A percentile compares a stretch with the other conserved stretches of the same genome.
Evolutionary conservation across 768 basidiomycete species (phyloP).

Genomic region (Trametes gibbosa): DNA sequence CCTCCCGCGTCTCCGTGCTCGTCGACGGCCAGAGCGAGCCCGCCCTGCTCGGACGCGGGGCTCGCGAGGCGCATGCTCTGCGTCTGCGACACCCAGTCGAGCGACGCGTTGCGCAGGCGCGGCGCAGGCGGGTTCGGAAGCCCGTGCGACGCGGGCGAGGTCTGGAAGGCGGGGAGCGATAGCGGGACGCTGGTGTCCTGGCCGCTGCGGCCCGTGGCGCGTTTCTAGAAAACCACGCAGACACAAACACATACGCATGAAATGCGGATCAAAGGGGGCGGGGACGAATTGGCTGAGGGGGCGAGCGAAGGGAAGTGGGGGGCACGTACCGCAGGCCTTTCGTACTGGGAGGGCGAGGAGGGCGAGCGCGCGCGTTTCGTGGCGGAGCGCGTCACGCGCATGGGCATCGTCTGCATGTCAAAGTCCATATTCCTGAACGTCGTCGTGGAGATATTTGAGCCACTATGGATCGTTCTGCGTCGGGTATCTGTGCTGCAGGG

Average conservation of each 20-base stretch:
- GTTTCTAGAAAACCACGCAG: no score
- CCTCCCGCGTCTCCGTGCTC: no score
- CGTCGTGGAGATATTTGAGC: no score
- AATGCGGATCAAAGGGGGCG: neutral
- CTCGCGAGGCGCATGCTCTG: constrained; percentile 64
- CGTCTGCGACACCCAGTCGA: constrained; percentile 77
- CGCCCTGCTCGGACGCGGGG: constrained; percentile 28
- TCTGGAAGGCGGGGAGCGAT: constrained; percentile 9
- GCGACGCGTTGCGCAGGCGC: constrained; percentile 38
- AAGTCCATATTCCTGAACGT: constrained; percentile 44
- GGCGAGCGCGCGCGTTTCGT: constrained; percentile 64
- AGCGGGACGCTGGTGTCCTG: constrained; percentile 24
- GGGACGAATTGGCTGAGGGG: no score
- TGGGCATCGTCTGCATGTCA: constrained; percentile 47
- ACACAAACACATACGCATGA: no score
- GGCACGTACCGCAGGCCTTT: constrained; percentile 56
- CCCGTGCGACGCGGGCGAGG: constrained; percentile 26
- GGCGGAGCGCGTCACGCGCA: constrained; percentile 36
- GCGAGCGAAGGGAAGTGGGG: neutral
- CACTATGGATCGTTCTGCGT: no score
- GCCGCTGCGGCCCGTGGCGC: constrained; percentile 40
- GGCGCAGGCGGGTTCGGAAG: constrained; percentile 13
- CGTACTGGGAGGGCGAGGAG: constrained; percentile 42
- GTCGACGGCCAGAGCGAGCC: constrained; percentile 3
- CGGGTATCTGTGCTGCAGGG: no score